Conservation (phyloP, 345 rosid genomes). For the Moringa oleifera region DNA sequence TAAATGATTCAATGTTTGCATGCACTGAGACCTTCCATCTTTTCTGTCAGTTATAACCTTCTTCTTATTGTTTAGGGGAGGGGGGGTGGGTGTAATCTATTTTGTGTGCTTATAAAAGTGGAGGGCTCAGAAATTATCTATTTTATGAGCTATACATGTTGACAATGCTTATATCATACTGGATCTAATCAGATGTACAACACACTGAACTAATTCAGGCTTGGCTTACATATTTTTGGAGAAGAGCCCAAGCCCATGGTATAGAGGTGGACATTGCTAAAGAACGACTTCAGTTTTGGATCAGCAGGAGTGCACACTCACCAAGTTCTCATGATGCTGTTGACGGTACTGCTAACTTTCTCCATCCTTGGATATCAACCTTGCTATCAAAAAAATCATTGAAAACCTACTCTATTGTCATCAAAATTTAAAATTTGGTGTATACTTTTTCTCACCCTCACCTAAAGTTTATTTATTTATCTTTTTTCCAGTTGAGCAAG, state of each 20-base stretch:
- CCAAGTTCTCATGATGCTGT: slow-evolving; percentile 87
- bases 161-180: background rate
- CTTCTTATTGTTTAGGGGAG: too few species aligned
- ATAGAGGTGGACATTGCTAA: slow-evolving; percentile 74
- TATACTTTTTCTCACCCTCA: slow-evolving; percentile 3
- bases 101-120: too few species aligned
- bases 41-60: too few species aligned
- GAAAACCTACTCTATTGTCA: background rate
- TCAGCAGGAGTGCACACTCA: slow-evolving; percentile 65
- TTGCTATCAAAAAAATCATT: background rate
- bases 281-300: slow-evolving; percentile 82
- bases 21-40: too few species aligned
- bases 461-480: background rate
- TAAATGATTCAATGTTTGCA: too few species aligned
- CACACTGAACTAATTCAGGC: slow-evolving; percentile 41
- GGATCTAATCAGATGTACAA: background rate
- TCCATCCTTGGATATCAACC: background rate
- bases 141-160: background rate
- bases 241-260: slow-evolving; percentile 77
- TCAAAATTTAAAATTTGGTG: too few species aligned
- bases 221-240: slow-evolving; percentile 98
- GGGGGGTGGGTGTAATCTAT: too few species aligned
- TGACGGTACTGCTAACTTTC: slow-evolving; percentile 49
- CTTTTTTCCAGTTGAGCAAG: slow-evolving; percentile 67
- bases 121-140: too few species aligned